Conservation (phyloP, 2,329 filamentous ascomycete species). For the Exophiala calicioides region DNA sequence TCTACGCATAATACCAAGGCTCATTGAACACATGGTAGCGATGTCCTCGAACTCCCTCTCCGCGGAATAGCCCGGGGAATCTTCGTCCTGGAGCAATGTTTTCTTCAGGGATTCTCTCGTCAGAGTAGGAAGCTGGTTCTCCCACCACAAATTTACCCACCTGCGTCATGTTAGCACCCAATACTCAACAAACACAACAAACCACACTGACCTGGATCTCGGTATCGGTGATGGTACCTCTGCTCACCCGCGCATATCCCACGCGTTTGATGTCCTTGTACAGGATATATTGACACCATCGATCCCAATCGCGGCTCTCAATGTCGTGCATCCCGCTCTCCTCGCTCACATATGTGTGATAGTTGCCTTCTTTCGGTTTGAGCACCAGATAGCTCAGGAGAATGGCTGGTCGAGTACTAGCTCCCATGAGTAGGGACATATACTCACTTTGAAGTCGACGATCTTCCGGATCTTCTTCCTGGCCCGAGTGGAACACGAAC, state of each 20-base stretch:
- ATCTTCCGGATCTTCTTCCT: slow-evolving; percentile 94
- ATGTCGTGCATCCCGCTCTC: slow-evolving; percentile 92
- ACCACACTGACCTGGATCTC: slow-evolving; percentile 74
- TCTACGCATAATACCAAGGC: slow-evolving; percentile 66
- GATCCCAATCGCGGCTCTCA: slow-evolving; percentile 87
- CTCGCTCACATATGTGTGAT: slow-evolving; percentile 90
- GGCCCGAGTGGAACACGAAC: slow-evolving; percentile 97
- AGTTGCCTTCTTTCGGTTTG: slow-evolving; percentile 87
- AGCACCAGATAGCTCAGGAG: slow-evolving; percentile 91
- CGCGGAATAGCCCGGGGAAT: slow-evolving; percentile 83
- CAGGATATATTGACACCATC: slow-evolving; percentile 98
- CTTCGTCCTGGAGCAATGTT: slow-evolving; percentile 74
- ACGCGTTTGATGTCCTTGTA: slow-evolving; percentile 85
- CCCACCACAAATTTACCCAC: slow-evolving; percentile 91
- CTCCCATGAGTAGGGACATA: slow-evolving; percentile 83
- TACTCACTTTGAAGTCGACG: slow-evolving; percentile 84
- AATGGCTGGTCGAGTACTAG: slow-evolving; percentile 75
- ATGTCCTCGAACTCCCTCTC: slow-evolving; percentile 84
- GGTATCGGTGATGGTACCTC: slow-evolving; percentile 92
- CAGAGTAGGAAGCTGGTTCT: slow-evolving; percentile 61
- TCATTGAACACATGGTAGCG: slow-evolving; percentile 94
- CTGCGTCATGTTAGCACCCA: slow-evolving; percentile 41
- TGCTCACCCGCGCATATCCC: slow-evolving; percentile 85
- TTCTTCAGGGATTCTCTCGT: slow-evolving; percentile 68
- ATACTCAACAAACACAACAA: neutral